A percentile compares a stretch with the other conserved stretches of the same genome.
These are phyloP conservation scores for Gnomoniopsis sp. DNA, from an alignment of 2,329 filamentous ascomycete species.

Conservation along the genomic window DNA sequence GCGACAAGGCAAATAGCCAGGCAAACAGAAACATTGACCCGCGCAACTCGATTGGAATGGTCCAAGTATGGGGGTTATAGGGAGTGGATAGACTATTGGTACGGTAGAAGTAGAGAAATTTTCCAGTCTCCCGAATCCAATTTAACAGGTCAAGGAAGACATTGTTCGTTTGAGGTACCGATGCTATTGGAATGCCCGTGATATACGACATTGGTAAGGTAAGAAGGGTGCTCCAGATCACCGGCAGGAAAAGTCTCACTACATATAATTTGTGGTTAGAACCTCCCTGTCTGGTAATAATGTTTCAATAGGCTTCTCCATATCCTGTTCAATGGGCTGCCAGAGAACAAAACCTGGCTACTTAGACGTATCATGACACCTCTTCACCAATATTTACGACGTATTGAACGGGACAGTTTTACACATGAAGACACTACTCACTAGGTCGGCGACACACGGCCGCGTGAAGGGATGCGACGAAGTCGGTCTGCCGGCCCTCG, in stretches of 20 bases:
- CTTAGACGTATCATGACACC: no score
- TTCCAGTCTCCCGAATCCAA: slow-evolving; percentile 2
- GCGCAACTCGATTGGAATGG: slow-evolving; percentile 14
- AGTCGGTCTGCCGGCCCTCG: slow-evolving; percentile 1
- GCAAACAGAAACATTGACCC: slow-evolving; percentile 9
- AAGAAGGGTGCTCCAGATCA: slow-evolving; percentile 4
- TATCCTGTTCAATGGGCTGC: no score
- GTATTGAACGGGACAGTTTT: no score
- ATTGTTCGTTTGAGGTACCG: not conserved
- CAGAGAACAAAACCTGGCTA: no score
- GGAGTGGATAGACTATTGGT: not conserved
- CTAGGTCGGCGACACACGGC: slow-evolving; percentile 4
- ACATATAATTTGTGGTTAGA: no score
- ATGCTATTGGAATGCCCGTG: slow-evolving; percentile 3
- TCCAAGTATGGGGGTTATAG: slow-evolving; percentile 15
- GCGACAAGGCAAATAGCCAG: slow-evolving; percentile 10
- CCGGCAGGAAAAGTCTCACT: not conserved
- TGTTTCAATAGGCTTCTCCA: no score
- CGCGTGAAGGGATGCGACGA: slow-evolving; percentile 1
- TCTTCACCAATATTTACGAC: no score
- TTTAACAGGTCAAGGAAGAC: not conserved
- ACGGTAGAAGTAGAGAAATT: slow-evolving; percentile 11
- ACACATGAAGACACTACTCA: no score
- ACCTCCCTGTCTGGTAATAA: no score
- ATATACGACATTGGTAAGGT: not conserved